These are phyloP conservation scores for Heritiera fomes DNA, from an alignment of 345 rosid genomes.

Conservation along the genomic window DNA sequence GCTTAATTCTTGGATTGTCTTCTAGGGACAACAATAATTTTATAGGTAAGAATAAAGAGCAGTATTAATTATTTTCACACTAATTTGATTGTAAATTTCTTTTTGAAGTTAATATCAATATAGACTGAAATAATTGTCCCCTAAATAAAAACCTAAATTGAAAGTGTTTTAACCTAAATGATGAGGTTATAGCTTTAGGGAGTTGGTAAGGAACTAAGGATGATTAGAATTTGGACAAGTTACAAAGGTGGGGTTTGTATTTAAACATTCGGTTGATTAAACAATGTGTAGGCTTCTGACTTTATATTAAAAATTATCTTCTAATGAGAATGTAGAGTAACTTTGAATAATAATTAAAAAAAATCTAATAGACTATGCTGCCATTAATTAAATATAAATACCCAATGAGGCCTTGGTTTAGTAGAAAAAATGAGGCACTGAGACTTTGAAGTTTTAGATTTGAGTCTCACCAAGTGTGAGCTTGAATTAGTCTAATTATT, in stretches of 20 bases:
- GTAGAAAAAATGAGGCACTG: too few relatives aligned
- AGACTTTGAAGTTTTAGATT: too few relatives aligned
- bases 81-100: neutral
- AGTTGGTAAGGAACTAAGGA: constrained; percentile 26
- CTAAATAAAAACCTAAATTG: neutral
- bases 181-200: neutral
- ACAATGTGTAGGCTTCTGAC: constrained; percentile 10
- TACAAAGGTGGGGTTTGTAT: constrained; percentile 8
- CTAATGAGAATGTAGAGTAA: too few relatives aligned
- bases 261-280: neutral
- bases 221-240: constrained; percentile 16
- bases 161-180: neutral
- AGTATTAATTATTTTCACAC: neutral
- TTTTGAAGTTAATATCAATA: neutral
- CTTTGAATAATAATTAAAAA: neutral
- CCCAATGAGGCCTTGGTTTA: too few relatives aligned
- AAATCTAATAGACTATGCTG: neutral
- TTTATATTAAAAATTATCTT: neutral
- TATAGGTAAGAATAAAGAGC: neutral
- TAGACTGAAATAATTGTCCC: neutral
- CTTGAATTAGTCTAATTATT: too few relatives aligned
- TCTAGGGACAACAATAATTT: too few relatives aligned
- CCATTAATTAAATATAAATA: neutral
- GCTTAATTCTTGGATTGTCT: too few relatives aligned
- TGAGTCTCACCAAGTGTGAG: too few relatives aligned